Base-by-base conservation (phyloP, 495 filamentous ascomycete species). In the Penicillium silybi region DNA sequence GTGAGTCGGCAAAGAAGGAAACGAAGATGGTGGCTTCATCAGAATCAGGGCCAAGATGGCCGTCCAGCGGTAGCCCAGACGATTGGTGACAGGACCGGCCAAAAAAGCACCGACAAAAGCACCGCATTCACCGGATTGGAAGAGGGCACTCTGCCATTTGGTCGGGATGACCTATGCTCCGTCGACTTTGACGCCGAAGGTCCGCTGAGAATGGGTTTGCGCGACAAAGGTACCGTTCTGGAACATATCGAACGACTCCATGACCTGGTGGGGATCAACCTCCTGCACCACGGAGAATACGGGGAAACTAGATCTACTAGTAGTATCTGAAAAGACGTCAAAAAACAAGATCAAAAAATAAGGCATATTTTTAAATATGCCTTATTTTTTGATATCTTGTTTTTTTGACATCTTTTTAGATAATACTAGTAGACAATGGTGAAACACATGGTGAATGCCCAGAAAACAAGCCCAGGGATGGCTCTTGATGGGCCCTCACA, bases 101-200 rank as follows among this genome's bases (percentile, higher is more conserved):
- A 86, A 69, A 40, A 85, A 66, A 1, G 88, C 74, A 52, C 86
- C 86, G 49, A 88, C 76, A 39, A 88, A 80, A 61, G 86, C 85
- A 40, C 86, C 85, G 54, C 64, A 53, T 47, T 59, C 64, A 46
- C 65, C 69, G 27, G 66, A 57, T 53, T 66, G 64, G 52, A 62
- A 71, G 13, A 73, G 61, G 34, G 66, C 61, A 38, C 62, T 67
- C 48, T 73, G 70, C 70, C 70, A 73, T 40, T 53, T 48, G 0
- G 70, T 67, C 0, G 59, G 59, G 27, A 73, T 70, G 15, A 42
- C 22, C 5, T 45, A 62, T 13, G 11, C 42, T 10, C 18, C 44
- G 6, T 13, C 49, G 8, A 51, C 46, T 15, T 52, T 19, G 32
- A 70, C 62, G 34, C 69, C 67, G 15, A 60, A 74, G 16, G 18